Evolutionary conservation across 768 basidiomycete species (phyloP).

Genomic region (Macrolepiota dolichaula): DNA sequence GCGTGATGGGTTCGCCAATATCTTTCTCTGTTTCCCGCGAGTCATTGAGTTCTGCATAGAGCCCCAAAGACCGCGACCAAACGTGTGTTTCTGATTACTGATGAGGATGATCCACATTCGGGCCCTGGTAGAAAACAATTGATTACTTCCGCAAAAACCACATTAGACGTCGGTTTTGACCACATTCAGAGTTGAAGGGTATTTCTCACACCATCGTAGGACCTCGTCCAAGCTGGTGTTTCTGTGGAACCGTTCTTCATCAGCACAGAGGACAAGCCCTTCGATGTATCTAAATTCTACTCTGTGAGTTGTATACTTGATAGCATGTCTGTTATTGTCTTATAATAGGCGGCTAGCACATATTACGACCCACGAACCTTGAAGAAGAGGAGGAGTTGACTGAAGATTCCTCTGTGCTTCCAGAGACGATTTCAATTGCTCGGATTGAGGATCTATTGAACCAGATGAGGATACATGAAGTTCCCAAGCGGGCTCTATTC

Average conservation of each 20-base stretch:
- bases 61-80: conserved; percentile 89
- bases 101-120: conserved; percentile 77
- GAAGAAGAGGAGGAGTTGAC: conserved; percentile 50
- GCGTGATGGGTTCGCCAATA: conserved; percentile 68
- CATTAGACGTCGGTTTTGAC: conserved; percentile 49
- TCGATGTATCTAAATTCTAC: conserved; percentile 76
- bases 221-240: conserved; percentile 76
- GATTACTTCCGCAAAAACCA: conserved; percentile 67
- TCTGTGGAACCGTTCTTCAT: conserved; percentile 90
- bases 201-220: conserved; percentile 39
- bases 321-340: not conserved
- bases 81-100: conserved; percentile 89
- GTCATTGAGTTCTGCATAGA: conserved; percentile 31
- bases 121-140: conserved; percentile 55
- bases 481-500: conserved; percentile 80
- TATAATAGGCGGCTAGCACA: conserved; percentile 38
- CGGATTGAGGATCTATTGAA: conserved; percentile 73
- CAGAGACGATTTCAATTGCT: conserved; percentile 72
- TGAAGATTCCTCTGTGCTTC: conserved; percentile 44
- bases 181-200: not conserved
- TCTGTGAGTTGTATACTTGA: conserved; percentile 43
- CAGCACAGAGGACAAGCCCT: conserved; percentile 58
- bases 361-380: conserved; percentile 53
- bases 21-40: not conserved
- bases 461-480: conserved; percentile 80